These are phyloP conservation scores for Urochloa ruziziensis DNA, from an alignment of 176 grass and related monocot species.

Conservation along the genomic window DNA sequence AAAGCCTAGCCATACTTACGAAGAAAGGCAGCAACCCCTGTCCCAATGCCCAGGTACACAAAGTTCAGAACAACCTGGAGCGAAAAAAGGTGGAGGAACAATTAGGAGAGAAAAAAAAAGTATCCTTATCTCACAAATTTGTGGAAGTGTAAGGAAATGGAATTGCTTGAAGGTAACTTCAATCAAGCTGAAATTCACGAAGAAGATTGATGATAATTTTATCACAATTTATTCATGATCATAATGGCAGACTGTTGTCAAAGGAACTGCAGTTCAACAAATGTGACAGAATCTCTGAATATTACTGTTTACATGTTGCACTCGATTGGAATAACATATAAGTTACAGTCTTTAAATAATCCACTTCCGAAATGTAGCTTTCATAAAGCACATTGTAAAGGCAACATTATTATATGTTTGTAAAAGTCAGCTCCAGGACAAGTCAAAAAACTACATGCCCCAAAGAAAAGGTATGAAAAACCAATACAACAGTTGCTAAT, in stretches of 20 bases:
- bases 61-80: constrained; percentile 50
- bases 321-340: not conserved
- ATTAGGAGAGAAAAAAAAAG: not conserved
- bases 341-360: not conserved
- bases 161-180: not conserved
- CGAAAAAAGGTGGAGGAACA: not conserved
- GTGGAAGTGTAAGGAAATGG: not conserved
- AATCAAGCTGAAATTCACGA: not conserved
- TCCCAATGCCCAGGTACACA: constrained; percentile 55
- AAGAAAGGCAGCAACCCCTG: constrained; percentile 41
- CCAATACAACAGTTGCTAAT: too few relatives aligned
- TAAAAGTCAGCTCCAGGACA: too few relatives aligned
- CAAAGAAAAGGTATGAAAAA: too few relatives aligned
- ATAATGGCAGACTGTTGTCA: not conserved
- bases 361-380: not conserved
- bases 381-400: not conserved
- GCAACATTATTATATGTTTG: too few relatives aligned
- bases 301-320: not conserved
- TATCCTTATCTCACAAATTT: not conserved
- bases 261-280: too few relatives aligned
- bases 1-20: constrained; percentile 38
- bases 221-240: not conserved
- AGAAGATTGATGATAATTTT: not conserved
- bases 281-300: too few relatives aligned
- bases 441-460: too few relatives aligned